These are phyloP conservation scores for Tuber aestivum DNA, from an alignment of 495 filamentous ascomycete genomes.

Conservation along the genomic window DNA sequence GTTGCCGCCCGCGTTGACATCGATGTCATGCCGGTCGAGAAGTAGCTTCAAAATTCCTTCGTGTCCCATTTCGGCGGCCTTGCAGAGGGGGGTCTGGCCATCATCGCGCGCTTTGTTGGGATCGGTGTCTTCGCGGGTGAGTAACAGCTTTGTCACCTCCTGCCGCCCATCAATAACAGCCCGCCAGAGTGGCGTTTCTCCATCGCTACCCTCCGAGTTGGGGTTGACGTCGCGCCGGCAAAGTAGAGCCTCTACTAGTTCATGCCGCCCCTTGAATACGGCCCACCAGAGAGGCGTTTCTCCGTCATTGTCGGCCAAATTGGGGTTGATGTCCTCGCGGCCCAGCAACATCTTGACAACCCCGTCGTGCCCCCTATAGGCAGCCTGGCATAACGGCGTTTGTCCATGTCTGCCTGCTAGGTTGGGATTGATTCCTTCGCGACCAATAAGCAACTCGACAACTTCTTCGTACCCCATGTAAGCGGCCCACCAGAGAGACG, in stretches of 20 bases:
- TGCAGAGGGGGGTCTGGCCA: constrained; percentile 2
- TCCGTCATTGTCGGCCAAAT: constrained; percentile 1
- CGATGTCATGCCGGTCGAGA: not conserved
- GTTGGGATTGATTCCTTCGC: constrained; percentile 2
- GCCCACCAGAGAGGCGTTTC: constrained; percentile 6
- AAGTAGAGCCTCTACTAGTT: constrained; percentile 1
- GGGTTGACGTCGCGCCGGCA: not conserved
- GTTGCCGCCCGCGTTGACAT: not conserved
- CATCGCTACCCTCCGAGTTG: not conserved
- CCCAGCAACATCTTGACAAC: not conserved
- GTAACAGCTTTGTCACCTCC: not conserved
- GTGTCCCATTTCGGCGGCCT: not conserved
- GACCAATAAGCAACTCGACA: constrained; percentile 3
- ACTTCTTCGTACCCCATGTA: not conserved
- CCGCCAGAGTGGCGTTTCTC: not conserved
- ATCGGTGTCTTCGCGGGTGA: not conserved
- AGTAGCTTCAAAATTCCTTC: not conserved
- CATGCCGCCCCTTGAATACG: not conserved
- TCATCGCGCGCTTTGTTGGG: not conserved
- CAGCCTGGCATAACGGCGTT: not conserved
- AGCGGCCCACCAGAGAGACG: constrained; percentile 2
- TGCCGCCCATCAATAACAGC: not conserved
- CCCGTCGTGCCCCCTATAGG: not conserved
- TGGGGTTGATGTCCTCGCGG: not conserved
- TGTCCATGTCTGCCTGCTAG: not conserved